A percentile compares a stretch with the other conserved stretches of the same genome.
Conservation (phyloP, 2,329 filamentous ascomycete species). For the Stagonosporopsis chrysanthemi region DNA sequence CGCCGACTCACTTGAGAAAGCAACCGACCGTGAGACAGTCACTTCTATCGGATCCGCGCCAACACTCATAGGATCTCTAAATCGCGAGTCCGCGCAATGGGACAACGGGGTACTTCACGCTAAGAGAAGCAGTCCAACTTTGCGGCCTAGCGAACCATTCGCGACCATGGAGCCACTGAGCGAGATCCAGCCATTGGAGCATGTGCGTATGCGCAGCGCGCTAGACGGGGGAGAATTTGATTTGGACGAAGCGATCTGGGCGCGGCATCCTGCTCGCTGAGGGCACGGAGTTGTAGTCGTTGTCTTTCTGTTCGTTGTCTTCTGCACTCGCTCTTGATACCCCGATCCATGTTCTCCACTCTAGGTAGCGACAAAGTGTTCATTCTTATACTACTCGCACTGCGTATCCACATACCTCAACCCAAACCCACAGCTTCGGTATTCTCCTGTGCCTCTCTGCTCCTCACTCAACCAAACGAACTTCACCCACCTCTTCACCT, state of each 20-base stretch:
- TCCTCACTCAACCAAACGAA: not conserved
- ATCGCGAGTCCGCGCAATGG: conserved; percentile 22
- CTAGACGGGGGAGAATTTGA: conserved; percentile 21
- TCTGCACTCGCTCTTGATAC: not conserved
- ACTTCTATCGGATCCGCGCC: conserved; percentile 44
- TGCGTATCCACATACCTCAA: not conserved
- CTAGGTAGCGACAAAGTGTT: not conserved
- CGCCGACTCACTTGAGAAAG: conserved; percentile 43
- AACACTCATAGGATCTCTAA: conserved; percentile 32
- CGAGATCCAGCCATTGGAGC: conserved; percentile 36
- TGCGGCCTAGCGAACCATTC: conserved; percentile 22
- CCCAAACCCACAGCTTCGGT: not conserved
- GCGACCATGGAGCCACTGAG: conserved; percentile 22
- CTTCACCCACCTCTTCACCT: not conserved
- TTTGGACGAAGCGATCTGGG: conserved; percentile 4
- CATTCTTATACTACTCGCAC: not conserved
- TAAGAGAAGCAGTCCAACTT: conserved; percentile 26
- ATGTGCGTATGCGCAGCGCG: conserved; percentile 25
- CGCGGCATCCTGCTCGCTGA: not conserved
- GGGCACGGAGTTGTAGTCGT: not conserved
- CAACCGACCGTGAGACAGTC: conserved; percentile 42
- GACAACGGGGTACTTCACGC: conserved; percentile 6
- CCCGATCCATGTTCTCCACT: not conserved
- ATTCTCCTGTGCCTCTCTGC: not conserved
- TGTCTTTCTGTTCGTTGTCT: not conserved